Evolutionary conservation across 2,329 filamentous ascomycete genomes (phyloP), one percentile per base, ranked within the genome.

Genomic region (Penicillium sp.): DNA sequence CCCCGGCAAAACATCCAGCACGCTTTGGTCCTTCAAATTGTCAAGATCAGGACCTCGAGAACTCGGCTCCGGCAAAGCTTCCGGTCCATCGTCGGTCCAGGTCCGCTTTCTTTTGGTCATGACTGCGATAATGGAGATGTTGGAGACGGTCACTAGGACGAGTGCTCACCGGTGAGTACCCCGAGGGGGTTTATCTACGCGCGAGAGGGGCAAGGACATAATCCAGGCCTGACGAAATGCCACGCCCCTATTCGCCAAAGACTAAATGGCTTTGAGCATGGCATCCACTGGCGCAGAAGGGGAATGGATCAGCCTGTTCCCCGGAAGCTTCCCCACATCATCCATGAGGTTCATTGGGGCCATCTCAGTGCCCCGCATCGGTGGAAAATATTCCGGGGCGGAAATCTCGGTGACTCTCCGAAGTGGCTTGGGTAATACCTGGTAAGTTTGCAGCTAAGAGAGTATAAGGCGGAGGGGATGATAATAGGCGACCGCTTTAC

Each of bases 1-100:
- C 37, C 69, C 67, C 58, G 71, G 70, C 53, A 72, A 64, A 38
- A 68, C 64, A 38, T 69, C 68, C 26, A 67, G 53, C 45, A 70
- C 56, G 28, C 51, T 57, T n/a, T 28, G 55, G 30, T 58, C 59
- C 22, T 54, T 65, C 2, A 22, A 19, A 47, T 64, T 37, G 4
- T 35, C 35, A 9, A 38, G 55, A 28, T 50, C 47, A 7, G 47
- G 12, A 33, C n/a, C 47, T 10, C 59, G 33, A 28, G 49, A 44
- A 22, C 35, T 61, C 8, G 61, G 45, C 15, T 59, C 58, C 56
- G 66, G 65, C 12, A 65, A 59, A 54, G 63, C 37, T 50, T 60
- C 64, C 65, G 65, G 56, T 26, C 47, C 60, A 13, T 61, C 61
- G 35, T 63, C 64, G 61, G 61, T 38, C 59, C 35, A 58, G n/a